Conservation (phyloP, 139 green algal species). For the Chlorella sp. region DNA sequence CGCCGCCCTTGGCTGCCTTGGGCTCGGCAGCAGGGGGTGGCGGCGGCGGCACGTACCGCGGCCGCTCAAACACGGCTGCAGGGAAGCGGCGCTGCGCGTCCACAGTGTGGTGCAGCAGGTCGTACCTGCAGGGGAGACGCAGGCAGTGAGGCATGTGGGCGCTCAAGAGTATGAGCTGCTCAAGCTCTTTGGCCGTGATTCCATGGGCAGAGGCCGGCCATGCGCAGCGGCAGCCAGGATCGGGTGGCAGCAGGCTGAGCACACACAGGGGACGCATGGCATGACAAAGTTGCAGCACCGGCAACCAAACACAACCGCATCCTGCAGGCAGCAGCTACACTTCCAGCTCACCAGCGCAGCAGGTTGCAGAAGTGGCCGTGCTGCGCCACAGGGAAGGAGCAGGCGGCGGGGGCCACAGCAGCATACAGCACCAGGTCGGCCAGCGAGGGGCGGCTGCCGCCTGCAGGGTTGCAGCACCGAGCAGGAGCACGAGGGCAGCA, state of each 20-base stretch:
- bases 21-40: conserved; percentile 3
- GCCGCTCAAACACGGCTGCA: conserved; percentile 37
- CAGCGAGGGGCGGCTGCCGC: conserved; percentile 39
- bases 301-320: no score
- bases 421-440: conserved; percentile 63
- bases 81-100: conserved; percentile 41
- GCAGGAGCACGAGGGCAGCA: no score
- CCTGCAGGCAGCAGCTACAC: neutral
- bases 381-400: conserved; percentile 76
- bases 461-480: no score
- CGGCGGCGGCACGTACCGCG: conserved; percentile 38
- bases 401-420: conserved; percentile 39
- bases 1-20: conserved; percentile 22
- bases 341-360: conserved; percentile 64
- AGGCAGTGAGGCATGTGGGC: no score
- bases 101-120: conserved; percentile 53
- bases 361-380: conserved; percentile 72
- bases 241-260: no score
- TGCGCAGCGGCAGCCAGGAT: no score
- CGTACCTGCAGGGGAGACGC: conserved; percentile 36
- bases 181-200: no score
- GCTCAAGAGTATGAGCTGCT: no score
- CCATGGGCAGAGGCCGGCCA: no score
- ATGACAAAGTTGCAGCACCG: no score
- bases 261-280: no score